Percentiles rank a stretch among this genome's conserved stretches.
phyloP scores from a whole-genome alignment of 495 filamentous ascomycete genomes.

The Penicillium macrosclerotiorum region DNA sequence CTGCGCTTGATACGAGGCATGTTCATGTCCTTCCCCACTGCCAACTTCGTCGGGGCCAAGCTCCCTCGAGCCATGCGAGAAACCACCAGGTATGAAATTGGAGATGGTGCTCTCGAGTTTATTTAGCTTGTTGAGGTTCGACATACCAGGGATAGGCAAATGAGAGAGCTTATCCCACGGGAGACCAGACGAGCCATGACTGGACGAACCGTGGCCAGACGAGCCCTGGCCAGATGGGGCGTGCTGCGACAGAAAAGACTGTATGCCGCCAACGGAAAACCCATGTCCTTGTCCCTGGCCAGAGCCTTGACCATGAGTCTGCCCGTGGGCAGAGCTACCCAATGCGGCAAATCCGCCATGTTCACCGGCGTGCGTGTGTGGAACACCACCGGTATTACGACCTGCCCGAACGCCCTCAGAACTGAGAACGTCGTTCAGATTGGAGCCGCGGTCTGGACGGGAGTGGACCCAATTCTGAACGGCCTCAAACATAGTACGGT shows the following conservation, averaged over 20 bases:
- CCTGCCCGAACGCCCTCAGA: constrained; percentile 78
- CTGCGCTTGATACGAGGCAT: constrained; percentile 1
- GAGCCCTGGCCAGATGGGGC: no score
- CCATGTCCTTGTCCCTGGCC: constrained; percentile 16
- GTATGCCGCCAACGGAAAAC: constrained; percentile 4
- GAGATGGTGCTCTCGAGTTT: constrained; percentile 37
- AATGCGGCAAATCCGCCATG: constrained; percentile 27
- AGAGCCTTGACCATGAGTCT: constrained; percentile 1
- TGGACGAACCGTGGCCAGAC: background rate
- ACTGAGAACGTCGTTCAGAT: constrained; percentile 66
- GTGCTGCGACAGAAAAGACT: constrained; percentile 21
- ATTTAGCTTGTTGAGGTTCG: constrained; percentile 34
- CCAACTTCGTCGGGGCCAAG: constrained; percentile 18
- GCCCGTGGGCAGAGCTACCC: constrained; percentile 21
- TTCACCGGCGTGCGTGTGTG: constrained; percentile 34
- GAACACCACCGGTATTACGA: constrained; percentile 63
- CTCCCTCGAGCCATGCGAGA: constrained; percentile 30
- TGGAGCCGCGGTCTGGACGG: constrained; percentile 57
- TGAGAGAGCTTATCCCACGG: constrained; percentile 40
- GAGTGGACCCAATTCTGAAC: constrained; percentile 74
- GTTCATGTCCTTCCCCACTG: constrained; percentile 2
- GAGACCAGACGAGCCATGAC: constrained; percentile 19
- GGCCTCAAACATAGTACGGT: constrained; percentile 79
- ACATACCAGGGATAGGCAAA: constrained; percentile 44
- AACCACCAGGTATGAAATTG: constrained; percentile 45